Evolutionary conservation across 768 basidiomycete species (phyloP), one percentile per base, ranked within the genome.

Genomic region (Tulasnella sp.): DNA sequence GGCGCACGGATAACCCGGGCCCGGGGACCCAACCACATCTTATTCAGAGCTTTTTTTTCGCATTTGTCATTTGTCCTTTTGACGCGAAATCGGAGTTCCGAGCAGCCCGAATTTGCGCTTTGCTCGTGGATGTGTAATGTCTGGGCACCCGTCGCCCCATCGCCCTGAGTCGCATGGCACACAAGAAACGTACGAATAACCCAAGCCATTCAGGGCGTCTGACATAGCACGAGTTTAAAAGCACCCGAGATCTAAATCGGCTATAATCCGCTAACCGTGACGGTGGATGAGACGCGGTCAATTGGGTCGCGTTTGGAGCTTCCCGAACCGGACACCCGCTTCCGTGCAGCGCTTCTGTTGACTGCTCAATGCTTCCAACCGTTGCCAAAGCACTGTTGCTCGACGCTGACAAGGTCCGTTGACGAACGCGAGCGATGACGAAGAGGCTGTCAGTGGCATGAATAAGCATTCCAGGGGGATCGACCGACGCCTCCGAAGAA

Each of bases 391-490:
- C 32, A 67, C 15, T 0, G 0, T 18, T 35, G 13, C 29, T 29
- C 11, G 32, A 67, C 61, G 61, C 61, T 35, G 26, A 26, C 9
- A 26, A 67, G 32, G 32, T 26, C 32, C 32, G 32, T 18, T 35
- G 61, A 35, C 3, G 32, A 5, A 67, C 32, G 61, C 26, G 29
- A 67, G 11, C 61, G 61, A 67, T 67, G 61, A 67, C 61, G 61
- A 67, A 67, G 61, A 16, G 61, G 29, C 61, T 67, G 61, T 67
- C 26, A 67, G 61, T 67, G 61, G 61, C 61, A 67, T 67, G 61
- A 67, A 67, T 67, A 67, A 67, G 32, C 61, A 67, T 67, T 67
- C 61, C 61, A 67, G 61, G 61, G 61, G 61, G 61, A 67, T 67
- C 61, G 61, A 67, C 61, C 11, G 61, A 29, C 61, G 29, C 29